Evolutionary conservation across 208 protist species (phyloP), one percentile per base, ranked within the genome.

Genomic region (Histomonas meleagridis): DNA sequence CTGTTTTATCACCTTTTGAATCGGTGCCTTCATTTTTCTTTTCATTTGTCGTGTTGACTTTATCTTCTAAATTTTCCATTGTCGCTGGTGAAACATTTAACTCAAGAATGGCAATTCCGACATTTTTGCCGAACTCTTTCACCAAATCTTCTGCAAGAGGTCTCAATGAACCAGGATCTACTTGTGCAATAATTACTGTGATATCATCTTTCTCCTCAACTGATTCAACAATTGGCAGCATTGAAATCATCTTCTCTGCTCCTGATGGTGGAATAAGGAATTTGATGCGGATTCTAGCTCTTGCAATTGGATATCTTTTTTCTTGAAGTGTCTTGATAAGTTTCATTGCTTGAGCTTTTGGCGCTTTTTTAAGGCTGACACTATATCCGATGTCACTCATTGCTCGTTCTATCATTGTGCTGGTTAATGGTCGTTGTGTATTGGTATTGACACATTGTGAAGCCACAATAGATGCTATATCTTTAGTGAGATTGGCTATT

Each of bases 181-280:
- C 76, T 86, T 86, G 76, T 26, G 76, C 76, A 55, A 86, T 86
- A 86, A 86, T 46, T 38, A 48, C 46, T 51, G 76, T 86, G 26
- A 51, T 43, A 48, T 86, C 46, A 55, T 86, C 76, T 86, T 23
- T 32, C 23, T 32, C 46, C 32, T 86, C 76, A 86, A 86, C 46
- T 86, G 43, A 51, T 86, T 86, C 76, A 21, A 86, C 76, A 38
- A 86, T n/a, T 35, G 76, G 76, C 51, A 86, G 76, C 76, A 86
- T 86, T 32, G 76, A 86, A 55, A 86, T 55, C 76, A 86, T 86
- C 32, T 55, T 86, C 38, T 86, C 76, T 57, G 76, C 40, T 0
- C 32, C 16, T 55, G 51, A 40, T 55, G 23, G 23, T 32, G 23
- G 51, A 28, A 86, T 86, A 46, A 51, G n/a, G 46, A 86, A 86